Evolutionary conservation across 768 basidiomycete species (phyloP).

Genomic region (Termitomyces sp.): DNA sequence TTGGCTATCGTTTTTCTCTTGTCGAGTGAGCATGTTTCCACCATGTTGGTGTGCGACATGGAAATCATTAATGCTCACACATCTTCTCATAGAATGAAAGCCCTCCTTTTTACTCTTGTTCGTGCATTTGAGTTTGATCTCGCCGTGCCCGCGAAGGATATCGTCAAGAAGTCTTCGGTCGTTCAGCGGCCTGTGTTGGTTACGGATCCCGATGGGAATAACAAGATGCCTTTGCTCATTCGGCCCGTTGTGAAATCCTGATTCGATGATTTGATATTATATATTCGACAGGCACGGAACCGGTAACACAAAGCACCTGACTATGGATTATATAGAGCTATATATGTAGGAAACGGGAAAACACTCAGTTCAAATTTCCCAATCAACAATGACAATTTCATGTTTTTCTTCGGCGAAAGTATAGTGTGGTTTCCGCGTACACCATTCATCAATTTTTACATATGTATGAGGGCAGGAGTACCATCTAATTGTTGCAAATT

Average conservation of each 20-base stretch:
- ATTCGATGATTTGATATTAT: neutral
- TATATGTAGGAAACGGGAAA: too few relatives aligned
- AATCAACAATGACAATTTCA: too few relatives aligned
- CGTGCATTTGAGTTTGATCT: constrained; percentile 51
- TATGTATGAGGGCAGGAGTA: too few relatives aligned
- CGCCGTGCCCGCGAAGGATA: constrained; percentile 41
- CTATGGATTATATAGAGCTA: too few relatives aligned
- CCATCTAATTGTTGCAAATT: too few relatives aligned
- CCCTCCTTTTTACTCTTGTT: constrained; percentile 40
- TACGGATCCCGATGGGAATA: constrained; percentile 30
- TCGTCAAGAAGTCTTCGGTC: constrained; percentile 32
- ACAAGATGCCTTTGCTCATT: constrained; percentile 40
- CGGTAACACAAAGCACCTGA: too few relatives aligned
- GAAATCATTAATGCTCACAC: constrained; percentile 10
- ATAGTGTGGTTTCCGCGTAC: too few relatives aligned
- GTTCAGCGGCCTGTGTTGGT: constrained; percentile 41
- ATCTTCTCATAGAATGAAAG: constrained; percentile 27
- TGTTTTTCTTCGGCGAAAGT: too few relatives aligned
- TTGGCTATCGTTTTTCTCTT: constrained; percentile 62
- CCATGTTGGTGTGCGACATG: too few relatives aligned
- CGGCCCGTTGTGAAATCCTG: constrained; percentile 15
- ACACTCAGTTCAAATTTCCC: too few relatives aligned
- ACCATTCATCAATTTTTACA: too few relatives aligned
- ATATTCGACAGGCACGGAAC: neutral
- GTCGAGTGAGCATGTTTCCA: constrained; percentile 34